Percentiles rank a stretch among this genome's conserved stretches.
phyloP scores from a whole-genome alignment of 2,329 filamentous ascomycete genomes.

The Graphilbum fragrans region DNA sequence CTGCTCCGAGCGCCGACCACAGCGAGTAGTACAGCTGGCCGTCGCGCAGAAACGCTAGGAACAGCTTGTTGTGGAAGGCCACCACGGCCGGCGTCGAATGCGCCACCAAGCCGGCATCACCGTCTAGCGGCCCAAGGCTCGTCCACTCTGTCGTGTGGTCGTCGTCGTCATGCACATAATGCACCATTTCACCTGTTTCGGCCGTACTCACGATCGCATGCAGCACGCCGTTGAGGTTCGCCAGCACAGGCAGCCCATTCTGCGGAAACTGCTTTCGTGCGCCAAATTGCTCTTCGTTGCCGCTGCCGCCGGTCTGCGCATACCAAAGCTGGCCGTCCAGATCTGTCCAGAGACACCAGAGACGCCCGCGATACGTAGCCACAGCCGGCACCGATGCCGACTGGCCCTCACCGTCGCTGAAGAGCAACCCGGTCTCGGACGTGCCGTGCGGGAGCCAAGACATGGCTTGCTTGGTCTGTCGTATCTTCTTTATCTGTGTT shows the following conservation, averaged over 20 bases:
- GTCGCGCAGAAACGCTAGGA: slow-evolving; percentile 18
- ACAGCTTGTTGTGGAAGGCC: slow-evolving; percentile 22
- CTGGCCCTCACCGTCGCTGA: slow-evolving; percentile 14
- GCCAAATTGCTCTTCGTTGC: slow-evolving; percentile 15
- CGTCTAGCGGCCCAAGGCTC: slow-evolving; percentile 13
- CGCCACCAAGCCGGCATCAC: slow-evolving; percentile 12
- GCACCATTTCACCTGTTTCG: slow-evolving; percentile 16
- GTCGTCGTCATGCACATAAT: slow-evolving; percentile 20
- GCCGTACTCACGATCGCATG: slow-evolving; percentile 19
- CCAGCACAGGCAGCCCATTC: slow-evolving; percentile 18
- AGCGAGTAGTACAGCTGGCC: slow-evolving; percentile 16
- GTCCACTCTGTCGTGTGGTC: slow-evolving; percentile 14
- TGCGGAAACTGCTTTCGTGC: slow-evolving; percentile 16
- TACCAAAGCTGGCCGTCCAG: slow-evolving; percentile 20
- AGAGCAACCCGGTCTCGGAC: slow-evolving; percentile 15
- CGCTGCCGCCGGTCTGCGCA: slow-evolving; percentile 14
- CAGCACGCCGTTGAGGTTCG: slow-evolving; percentile 20
- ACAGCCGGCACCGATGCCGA: slow-evolving; percentile 21
- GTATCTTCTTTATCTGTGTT: not conserved
- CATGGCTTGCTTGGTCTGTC: slow-evolving; percentile 1
- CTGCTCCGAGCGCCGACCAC: slow-evolving; percentile 12
- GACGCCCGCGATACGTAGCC: slow-evolving; percentile 20
- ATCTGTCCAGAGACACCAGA: slow-evolving; percentile 22
- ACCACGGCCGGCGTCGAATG: slow-evolving; percentile 17
- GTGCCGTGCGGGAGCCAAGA: slow-evolving; percentile 20